These are phyloP conservation scores for Eurotiales sp. DNA, from an alignment of 2,329 filamentous ascomycete species.

Conservation along the genomic window DNA sequence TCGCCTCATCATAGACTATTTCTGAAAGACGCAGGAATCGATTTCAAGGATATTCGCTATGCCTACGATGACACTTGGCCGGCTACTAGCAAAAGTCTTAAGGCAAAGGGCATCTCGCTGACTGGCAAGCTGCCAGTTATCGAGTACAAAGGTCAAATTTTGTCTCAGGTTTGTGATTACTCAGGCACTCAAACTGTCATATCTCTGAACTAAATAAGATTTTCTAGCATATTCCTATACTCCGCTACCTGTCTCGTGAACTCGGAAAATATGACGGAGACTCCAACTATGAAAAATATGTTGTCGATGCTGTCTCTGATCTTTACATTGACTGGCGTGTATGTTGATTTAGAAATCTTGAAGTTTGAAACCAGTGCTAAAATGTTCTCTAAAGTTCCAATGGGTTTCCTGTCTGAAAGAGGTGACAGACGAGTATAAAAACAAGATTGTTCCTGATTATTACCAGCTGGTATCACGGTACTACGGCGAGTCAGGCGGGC, in stretches of 20 bases:
- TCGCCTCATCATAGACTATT: conserved; percentile 27
- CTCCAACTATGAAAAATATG: conserved; percentile 35
- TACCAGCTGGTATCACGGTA: conserved; percentile 28
- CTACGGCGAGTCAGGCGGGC: conserved; percentile 28
- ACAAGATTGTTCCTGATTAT: conserved; percentile 26
- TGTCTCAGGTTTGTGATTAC: conserved; percentile 21
- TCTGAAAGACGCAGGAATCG: conserved; percentile 26
- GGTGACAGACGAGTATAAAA: conserved; percentile 29
- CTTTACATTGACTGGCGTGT: conserved; percentile 42
- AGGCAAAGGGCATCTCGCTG: conserved; percentile 22
- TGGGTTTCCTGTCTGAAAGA: conserved; percentile 27
- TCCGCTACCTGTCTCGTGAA: conserved; percentile 36
- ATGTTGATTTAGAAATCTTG: too few species aligned
- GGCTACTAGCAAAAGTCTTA: conserved; percentile 23
- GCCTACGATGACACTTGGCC: conserved; percentile 27
- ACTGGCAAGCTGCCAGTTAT: conserved; percentile 35
- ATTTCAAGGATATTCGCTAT: conserved; percentile 27
- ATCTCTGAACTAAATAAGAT: background rate
- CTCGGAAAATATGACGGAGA: conserved; percentile 35
- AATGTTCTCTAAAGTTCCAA: too few species aligned
- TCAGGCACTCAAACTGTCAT: background rate
- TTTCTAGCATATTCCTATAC: conserved; percentile 29
- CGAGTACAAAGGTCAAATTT: conserved; percentile 31
- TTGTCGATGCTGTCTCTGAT: conserved; percentile 36
- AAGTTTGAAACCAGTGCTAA: too few species aligned